Percentiles rank a stretch among this genome's conserved stretches.
Conservation (phyloP, 192 early-diverging fungal genomes). For the Linderina pennispora region DNA sequence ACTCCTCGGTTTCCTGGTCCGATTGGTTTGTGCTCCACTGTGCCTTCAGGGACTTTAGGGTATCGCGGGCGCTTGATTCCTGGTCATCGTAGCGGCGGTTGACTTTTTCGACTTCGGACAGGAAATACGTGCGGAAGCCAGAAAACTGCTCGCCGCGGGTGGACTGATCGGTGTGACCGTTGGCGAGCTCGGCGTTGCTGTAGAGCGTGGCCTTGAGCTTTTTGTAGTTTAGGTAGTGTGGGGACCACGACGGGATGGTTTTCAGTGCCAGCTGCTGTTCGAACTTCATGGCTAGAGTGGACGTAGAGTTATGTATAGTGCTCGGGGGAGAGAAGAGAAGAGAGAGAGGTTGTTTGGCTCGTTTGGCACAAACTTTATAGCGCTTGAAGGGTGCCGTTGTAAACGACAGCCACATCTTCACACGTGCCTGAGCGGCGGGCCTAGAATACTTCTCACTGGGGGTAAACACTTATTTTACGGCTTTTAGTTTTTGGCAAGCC, state of each 20-base stretch:
- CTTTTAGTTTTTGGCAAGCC: too few relatives aligned
- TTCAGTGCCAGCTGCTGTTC: constrained; percentile 51
- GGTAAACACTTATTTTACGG: too few relatives aligned
- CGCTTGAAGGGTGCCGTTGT: too few relatives aligned
- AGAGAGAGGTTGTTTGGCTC: too few relatives aligned
- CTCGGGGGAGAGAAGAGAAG: too few relatives aligned
- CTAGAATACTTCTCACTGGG: too few relatives aligned
- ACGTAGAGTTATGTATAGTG: too few relatives aligned
- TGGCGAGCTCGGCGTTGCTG: constrained; percentile 20
- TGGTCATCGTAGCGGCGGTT: constrained; percentile 47
- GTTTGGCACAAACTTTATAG: too few relatives aligned
- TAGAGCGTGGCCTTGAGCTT: constrained; percentile 48
- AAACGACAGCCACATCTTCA: too few relatives aligned
- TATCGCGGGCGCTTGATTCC: constrained; percentile 15
- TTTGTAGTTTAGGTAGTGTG: constrained; percentile 51
- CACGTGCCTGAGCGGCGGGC: too few relatives aligned
- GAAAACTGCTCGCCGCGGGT: constrained; percentile 19
- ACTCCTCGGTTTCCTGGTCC: not conserved
- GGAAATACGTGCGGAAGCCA: constrained; percentile 31
- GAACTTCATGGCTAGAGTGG: constrained; percentile 43
- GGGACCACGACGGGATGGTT: constrained; percentile 48
- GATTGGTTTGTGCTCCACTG: constrained; percentile 18
- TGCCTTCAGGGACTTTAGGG: constrained; percentile 8
- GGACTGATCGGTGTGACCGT: too few relatives aligned
- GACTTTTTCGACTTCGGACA: constrained; percentile 49